A percentile compares a stretch with the other conserved stretches of the same genome.
Conservation (phyloP, 176 grass and related monocot species). For the Cenchrus americanus region DNA sequence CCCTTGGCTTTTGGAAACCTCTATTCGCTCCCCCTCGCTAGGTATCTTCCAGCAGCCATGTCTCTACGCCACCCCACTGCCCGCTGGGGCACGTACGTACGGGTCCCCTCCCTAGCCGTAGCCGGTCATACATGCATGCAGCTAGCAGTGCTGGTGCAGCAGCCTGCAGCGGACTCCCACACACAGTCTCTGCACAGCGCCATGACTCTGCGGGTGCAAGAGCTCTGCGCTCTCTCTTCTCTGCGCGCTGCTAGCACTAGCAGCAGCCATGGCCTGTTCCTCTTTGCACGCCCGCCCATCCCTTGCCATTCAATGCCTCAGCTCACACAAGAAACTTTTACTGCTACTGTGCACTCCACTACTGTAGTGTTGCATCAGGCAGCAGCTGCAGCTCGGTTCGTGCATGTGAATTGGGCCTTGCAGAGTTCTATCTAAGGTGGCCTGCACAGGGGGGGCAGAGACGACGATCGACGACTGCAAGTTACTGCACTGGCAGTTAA, state of each 20-base stretch:
- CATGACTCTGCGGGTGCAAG: constrained; percentile 54
- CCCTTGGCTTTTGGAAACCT: constrained; percentile 91
- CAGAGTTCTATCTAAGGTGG: constrained; percentile 40
- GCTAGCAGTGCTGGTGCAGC: constrained; percentile 15
- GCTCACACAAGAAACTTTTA: neutral
- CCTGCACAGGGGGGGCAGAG: too few species aligned
- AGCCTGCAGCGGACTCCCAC: constrained; percentile 25
- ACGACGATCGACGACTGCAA: neutral
- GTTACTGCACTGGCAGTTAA: constrained; percentile 9
- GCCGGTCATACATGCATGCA: constrained; percentile 51
- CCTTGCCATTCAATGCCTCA: constrained; percentile 45
- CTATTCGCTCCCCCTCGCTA: constrained; percentile 66
- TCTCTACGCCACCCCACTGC: neutral
- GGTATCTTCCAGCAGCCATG: constrained; percentile 30
- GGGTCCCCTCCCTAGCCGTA: constrained; percentile 43
- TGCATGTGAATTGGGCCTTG: constrained; percentile 31
- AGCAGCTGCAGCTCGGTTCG: neutral
- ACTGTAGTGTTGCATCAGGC: constrained; percentile 7
- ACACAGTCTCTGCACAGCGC: constrained; percentile 16
- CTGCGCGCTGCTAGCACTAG: constrained; percentile 39
- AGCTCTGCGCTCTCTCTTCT: constrained; percentile 36
- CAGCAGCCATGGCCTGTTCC: constrained; percentile 43
- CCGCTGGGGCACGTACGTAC: neutral
- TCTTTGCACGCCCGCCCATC: constrained; percentile 53
- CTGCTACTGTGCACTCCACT: neutral